Conservation (phyloP, 2,329 filamentous ascomycete genomes). For the Fusarium lyarnte region DNA sequence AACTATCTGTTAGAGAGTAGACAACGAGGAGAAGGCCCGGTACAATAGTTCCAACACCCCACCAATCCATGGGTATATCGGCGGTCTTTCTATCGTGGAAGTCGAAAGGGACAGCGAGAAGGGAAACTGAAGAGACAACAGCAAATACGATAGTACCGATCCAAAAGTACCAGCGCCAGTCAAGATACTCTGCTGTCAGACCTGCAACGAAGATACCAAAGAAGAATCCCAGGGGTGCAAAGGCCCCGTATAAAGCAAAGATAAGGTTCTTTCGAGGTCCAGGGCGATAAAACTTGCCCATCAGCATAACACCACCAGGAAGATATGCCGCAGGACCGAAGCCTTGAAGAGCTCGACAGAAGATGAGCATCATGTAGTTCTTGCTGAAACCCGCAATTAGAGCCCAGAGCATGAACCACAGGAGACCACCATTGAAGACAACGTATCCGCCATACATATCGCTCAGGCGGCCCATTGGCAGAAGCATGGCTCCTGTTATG, state of each 20-base stretch:
- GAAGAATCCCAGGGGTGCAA: slow-evolving; percentile 67
- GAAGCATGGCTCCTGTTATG: slow-evolving; percentile 65
- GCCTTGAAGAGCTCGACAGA: slow-evolving; percentile 78
- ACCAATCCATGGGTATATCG: slow-evolving; percentile 66
- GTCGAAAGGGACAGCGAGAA: slow-evolving; percentile 51
- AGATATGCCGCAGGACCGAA: slow-evolving; percentile 78
- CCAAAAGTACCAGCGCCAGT: slow-evolving; percentile 77
- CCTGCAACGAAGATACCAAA: slow-evolving; percentile 74
- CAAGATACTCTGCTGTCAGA: slow-evolving; percentile 66
- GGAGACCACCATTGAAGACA: slow-evolving; percentile 67
- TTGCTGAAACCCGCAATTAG: slow-evolving; percentile 75
- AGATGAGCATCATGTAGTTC: slow-evolving; percentile 75
- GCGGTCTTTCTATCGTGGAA: slow-evolving; percentile 35
- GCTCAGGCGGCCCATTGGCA: slow-evolving; percentile 69
- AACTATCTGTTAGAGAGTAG: slow-evolving; percentile 73
- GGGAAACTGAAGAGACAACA: slow-evolving; percentile 58
- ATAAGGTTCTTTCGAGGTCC: slow-evolving; percentile 77
- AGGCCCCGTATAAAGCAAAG: slow-evolving; percentile 67
- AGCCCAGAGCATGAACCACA: slow-evolving; percentile 75
- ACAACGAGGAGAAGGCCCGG: slow-evolving; percentile 70
- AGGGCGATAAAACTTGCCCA: slow-evolving; percentile 74
- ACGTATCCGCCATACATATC: slow-evolving; percentile 71
- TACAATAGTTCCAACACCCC: slow-evolving; percentile 63
- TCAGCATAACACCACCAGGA: slow-evolving; percentile 74
- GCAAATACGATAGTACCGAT: slow-evolving; percentile 61